phyloP scores from a whole-genome alignment of 1,139 yeast species.

The Fermentozyma sake region DNA sequence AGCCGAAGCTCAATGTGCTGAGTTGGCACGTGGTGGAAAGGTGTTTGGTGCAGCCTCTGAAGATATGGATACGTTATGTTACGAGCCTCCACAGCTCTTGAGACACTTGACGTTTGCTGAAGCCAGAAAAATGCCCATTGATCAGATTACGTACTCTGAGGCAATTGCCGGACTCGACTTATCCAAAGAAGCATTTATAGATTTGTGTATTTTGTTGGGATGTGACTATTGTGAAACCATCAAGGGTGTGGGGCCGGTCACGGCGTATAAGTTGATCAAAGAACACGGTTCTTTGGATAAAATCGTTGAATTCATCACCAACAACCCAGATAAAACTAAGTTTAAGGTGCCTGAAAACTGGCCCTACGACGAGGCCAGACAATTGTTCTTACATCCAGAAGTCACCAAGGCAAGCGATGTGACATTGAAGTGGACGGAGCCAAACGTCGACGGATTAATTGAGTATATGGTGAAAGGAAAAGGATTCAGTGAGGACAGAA shows the following conservation, averaged over 20 bases:
- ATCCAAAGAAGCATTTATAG: slow-evolving; percentile 73
- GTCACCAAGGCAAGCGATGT: slow-evolving; percentile 58
- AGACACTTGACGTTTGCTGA: slow-evolving; percentile 93
- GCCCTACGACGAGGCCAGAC: slow-evolving; percentile 89
- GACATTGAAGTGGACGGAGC: slow-evolving; percentile 71
- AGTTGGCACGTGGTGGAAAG: slow-evolving; percentile 77
- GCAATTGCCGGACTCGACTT: slow-evolving; percentile 76
- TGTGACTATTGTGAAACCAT: slow-evolving; percentile 97
- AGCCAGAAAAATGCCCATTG: slow-evolving; percentile 87
- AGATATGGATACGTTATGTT: slow-evolving; percentile 97
- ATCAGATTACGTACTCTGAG: slow-evolving; percentile 66
- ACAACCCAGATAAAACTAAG: slow-evolving; percentile 60
- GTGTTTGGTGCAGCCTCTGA: slow-evolving; percentile 98
- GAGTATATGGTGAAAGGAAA: slow-evolving; percentile 69
- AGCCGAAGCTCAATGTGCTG: slow-evolving; percentile 99
- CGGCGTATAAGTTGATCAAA: slow-evolving; percentile 82
- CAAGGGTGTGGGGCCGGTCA: slow-evolving; percentile 92
- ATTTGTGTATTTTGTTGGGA: slow-evolving; percentile 86
- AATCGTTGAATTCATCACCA: slow-evolving; percentile 59
- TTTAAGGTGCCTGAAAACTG: slow-evolving; percentile 89
- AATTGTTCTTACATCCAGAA: slow-evolving; percentile 78
- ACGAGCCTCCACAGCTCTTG: slow-evolving; percentile 75
- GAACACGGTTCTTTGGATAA: slow-evolving; percentile 81
- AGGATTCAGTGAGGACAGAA: slow-evolving; percentile 91
- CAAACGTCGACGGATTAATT: slow-evolving; percentile 70